phyloP scores from a whole-genome alignment of 2,329 filamentous ascomycete species.

The Apiospora pterosperma region DNA sequence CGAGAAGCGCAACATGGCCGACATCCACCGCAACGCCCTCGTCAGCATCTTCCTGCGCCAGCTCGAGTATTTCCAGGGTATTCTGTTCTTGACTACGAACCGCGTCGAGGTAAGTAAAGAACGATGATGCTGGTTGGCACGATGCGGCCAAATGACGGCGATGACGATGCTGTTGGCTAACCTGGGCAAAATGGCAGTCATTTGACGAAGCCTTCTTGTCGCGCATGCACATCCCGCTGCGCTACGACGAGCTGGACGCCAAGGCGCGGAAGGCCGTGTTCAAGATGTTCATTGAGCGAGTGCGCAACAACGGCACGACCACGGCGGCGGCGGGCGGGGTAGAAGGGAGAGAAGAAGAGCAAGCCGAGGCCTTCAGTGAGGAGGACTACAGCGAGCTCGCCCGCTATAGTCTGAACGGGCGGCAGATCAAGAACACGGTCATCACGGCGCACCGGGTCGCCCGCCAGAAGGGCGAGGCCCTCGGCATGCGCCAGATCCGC shows the following conservation, averaged over 20 bases:
- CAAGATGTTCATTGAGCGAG: slow-evolving; percentile 77
- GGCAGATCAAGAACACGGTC: slow-evolving; percentile 85
- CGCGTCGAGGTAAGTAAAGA: slow-evolving; percentile 62
- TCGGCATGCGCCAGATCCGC: slow-evolving; percentile 76
- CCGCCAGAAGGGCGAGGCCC: slow-evolving; percentile 65
- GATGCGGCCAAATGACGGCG: not conserved
- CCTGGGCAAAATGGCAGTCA: slow-evolving; percentile 41
- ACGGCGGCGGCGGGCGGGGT: not conserved
- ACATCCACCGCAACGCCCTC: slow-evolving; percentile 80
- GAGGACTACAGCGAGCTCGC: slow-evolving; percentile 66
- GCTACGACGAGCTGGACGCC: slow-evolving; percentile 70
- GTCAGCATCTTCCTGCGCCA: slow-evolving; percentile 85
- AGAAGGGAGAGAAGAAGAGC: too few relatives aligned
- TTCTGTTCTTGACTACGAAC: slow-evolving; percentile 86
- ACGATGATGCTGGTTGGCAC: not conserved
- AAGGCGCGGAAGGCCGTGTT: slow-evolving; percentile 78
- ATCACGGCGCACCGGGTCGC: slow-evolving; percentile 80
- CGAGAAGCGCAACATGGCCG: slow-evolving; percentile 77
- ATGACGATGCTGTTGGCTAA: slow-evolving; percentile 11
- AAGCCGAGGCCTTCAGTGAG: slow-evolving; percentile 59
- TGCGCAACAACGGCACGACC: slow-evolving; percentile 35
- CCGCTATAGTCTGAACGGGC: slow-evolving; percentile 59
- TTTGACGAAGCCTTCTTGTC: slow-evolving; percentile 91
- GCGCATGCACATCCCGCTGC: slow-evolving; percentile 79
- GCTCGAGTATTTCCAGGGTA: slow-evolving; percentile 89